These are phyloP conservation scores for Trichoderma endophyticum DNA, from an alignment of 2,329 filamentous ascomycete species.

Conservation along the genomic window DNA sequence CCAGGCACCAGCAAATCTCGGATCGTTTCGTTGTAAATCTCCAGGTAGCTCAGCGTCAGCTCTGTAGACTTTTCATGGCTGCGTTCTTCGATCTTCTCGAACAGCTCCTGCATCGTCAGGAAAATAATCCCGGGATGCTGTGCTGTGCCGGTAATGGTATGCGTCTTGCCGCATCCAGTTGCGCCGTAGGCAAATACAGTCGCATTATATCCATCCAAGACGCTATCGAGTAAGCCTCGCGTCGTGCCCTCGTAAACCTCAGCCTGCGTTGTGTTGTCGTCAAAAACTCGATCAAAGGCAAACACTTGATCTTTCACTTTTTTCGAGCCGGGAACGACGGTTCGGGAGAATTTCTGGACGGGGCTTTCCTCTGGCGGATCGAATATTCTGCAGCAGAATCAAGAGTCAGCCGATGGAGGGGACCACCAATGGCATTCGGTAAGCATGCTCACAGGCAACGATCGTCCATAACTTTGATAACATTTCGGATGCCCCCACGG, in stretches of 20 bases:
- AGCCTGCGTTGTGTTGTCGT: constrained; percentile 86
- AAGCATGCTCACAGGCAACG: constrained; percentile 74
- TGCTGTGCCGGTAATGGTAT: constrained; percentile 90
- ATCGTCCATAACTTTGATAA: constrained; percentile 96
- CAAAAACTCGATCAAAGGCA: constrained; percentile 93
- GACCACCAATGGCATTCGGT: not conserved
- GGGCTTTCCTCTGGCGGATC: constrained; percentile 95
- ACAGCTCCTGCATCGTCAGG: constrained; percentile 97
- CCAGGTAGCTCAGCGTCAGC: constrained; percentile 87
- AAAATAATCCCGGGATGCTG: constrained; percentile 98
- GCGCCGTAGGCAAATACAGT: constrained; percentile 98
- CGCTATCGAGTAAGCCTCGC: constrained; percentile 83
- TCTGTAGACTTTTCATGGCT: constrained; percentile 86
- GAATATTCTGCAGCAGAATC: constrained; percentile 66
- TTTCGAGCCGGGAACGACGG: constrained; percentile 78
- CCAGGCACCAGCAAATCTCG: constrained; percentile 87
- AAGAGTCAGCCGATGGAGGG: constrained; percentile 22
- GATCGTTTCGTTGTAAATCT: constrained; percentile 99
- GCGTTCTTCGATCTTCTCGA: constrained; percentile 88
- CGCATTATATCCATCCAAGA: constrained; percentile 96
- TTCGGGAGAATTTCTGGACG: constrained; percentile 80
- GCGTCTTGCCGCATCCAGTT: constrained; percentile 96
- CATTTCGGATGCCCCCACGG: constrained; percentile 80
- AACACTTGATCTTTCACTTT: constrained; percentile 97
- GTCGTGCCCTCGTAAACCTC: constrained; percentile 97